Evolutionary conservation across 177 flowering plant genomes (phyloP).

Genomic region (Tripterygium wilfordii): DNA sequence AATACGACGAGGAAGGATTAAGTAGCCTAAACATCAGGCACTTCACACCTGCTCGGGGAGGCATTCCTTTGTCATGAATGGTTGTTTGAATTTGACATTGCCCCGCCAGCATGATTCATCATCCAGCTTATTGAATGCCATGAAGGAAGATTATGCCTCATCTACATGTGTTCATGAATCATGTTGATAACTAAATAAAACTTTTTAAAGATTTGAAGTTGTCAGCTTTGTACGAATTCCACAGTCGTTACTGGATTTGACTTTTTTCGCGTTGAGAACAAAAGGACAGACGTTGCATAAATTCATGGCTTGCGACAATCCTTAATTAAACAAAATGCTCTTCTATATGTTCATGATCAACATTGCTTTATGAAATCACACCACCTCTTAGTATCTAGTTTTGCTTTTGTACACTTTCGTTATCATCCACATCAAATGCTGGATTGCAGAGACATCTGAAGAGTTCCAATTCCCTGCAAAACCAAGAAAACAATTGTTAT

Average conservation of each 20-base stretch:
- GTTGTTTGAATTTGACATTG: conserved; percentile 82
- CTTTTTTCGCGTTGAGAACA: no score
- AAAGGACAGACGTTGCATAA: no score
- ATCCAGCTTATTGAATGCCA: conserved; percentile 44
- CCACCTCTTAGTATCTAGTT: not conserved
- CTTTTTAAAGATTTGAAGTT: no score
- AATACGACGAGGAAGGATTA: conserved; percentile 70
- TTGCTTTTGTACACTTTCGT: conserved; percentile 78
- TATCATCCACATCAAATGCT: conserved; percentile 88
- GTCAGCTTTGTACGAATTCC: no score
- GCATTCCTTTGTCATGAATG: conserved; percentile 94
- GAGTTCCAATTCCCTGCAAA: conserved; percentile 80
- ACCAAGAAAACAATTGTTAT: not conserved
- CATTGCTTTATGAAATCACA: not conserved
- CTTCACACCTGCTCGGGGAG: conserved; percentile 92
- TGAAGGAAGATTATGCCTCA: no score
- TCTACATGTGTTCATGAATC: no score
- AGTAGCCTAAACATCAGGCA: conserved; percentile 84
- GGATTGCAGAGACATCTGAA: conserved; percentile 97
- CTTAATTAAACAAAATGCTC: no score
- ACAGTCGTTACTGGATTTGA: no score
- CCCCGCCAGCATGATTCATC: conserved; percentile 18
- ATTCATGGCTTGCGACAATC: no score
- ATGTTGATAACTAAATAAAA: no score
- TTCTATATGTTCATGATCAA: no score